Evolutionary conservation across 352 stramenopile species (phyloP), one percentile per base, ranked within the genome.

Genomic region (Phytophthora pistaciae): DNA sequence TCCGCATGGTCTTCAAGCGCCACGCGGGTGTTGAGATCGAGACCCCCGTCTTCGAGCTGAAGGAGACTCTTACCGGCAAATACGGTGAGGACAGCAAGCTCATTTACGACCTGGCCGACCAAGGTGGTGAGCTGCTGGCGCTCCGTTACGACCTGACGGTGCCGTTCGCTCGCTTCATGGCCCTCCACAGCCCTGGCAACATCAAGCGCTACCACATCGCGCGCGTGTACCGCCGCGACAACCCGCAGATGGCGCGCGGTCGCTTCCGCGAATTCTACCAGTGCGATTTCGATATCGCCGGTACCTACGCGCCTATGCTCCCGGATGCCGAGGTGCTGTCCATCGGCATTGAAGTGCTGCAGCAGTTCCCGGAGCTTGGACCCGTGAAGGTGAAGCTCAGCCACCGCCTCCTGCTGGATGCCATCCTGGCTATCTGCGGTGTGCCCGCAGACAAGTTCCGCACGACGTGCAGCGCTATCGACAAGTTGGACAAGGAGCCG

Each of bases 191-290:
- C 72, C 91, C 99, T 6, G 97, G 97, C 42, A 99, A 99, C 78
- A 99, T 99, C 66, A 99, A 99, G 81, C 92, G 98, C 48, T 99
- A 95, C 86, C 98, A 99, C 81, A 99, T 99, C 69, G 97, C 96
- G 27, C 97, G 97, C 70, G 96, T 98, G 20, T 99, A 99, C 82
- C 84, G 97, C 33, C 90, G 97, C 56, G 97, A 99, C 86, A 97
- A 99, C 74, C 96, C 96, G 49, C 85, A 97, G 55, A 93, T 99
- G 80, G 92, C 90, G 21, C 93, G 94, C 42, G 98, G 98, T 52
- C 89, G 98, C 60, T 99, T 99, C 83, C 91, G 98, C 54, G 98
- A 99, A 74, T 99, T 99, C 79, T 99, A 99, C 86, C 98, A 99
- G 80, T 99, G 98, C 75, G 98, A 99, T 71, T 99, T 99, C 63